Conservation (phyloP, 1,284 basidiomycete species). For the Puccinia polysora region DNA sequence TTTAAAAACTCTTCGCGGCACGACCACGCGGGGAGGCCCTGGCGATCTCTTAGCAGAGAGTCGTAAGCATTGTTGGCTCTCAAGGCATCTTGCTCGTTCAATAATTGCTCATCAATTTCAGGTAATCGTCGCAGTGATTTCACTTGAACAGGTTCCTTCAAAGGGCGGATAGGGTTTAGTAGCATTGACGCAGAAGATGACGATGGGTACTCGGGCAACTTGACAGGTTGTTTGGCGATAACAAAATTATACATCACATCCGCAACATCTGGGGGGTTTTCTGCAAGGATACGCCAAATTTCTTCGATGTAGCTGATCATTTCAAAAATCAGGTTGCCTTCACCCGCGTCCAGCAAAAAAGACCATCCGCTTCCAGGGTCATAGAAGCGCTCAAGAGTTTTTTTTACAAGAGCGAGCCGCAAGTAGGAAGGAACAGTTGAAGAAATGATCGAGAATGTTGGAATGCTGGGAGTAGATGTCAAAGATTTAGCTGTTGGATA, state of each 20-base stretch:
- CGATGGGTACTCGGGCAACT: constrained; percentile 32
- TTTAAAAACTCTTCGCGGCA: constrained; percentile 64
- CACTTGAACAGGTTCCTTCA: constrained; percentile 38
- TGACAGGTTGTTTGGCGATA: constrained; percentile 42
- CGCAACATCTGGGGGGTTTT: constrained; percentile 52
- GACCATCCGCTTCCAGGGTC: constrained; percentile 55
- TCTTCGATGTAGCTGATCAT: constrained; percentile 68
- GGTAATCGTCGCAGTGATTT: constrained; percentile 27
- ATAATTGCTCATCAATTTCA: constrained; percentile 14
- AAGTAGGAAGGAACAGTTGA: constrained; percentile 71
- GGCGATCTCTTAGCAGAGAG: constrained; percentile 61
- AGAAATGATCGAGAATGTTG: constrained; percentile 72
- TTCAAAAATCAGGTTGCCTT: constrained; percentile 68
- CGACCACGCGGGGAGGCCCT: constrained; percentile 70
- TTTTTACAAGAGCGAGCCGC: constrained; percentile 64
- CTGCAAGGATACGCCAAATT: constrained; percentile 48
- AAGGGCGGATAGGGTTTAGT: constrained; percentile 5
- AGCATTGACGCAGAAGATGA: not conserved
- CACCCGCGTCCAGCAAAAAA: constrained; percentile 62
- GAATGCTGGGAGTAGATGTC: constrained; percentile 58
- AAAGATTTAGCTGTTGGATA: constrained; percentile 58
- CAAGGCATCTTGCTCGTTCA: constrained; percentile 10
- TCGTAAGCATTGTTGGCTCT: constrained; percentile 58
- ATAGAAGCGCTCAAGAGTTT: constrained; percentile 47
- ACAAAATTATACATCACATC: constrained; percentile 50